Conservation (phyloP, 768 basidiomycete genomes). For the Lepiota brunneoincarnata region DNA sequence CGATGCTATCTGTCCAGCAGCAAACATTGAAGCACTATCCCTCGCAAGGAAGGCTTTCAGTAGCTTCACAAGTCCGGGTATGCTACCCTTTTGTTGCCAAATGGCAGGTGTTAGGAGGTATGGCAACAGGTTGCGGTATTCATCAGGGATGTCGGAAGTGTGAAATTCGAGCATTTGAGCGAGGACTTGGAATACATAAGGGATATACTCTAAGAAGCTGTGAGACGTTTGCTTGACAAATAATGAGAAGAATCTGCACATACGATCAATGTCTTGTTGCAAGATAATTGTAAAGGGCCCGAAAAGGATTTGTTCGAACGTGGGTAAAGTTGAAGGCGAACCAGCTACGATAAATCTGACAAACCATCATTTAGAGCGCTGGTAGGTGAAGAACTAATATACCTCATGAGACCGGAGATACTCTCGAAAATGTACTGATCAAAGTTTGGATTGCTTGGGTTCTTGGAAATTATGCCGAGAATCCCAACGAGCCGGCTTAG, state of each 20-base stretch:
- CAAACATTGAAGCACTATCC: constrained; percentile 66
- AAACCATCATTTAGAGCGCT: neutral
- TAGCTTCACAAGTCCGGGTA: constrained; percentile 89
- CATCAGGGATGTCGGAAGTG: constrained; percentile 54
- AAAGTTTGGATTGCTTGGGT: constrained; percentile 96
- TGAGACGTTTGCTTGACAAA: neutral
- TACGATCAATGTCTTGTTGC: constrained; percentile 91
- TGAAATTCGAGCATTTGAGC: constrained; percentile 94
- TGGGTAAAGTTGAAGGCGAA: constrained; percentile 59
- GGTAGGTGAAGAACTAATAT: constrained; percentile 8
- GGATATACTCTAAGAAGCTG: constrained; percentile 78
- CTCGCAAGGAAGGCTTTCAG: constrained; percentile 79
- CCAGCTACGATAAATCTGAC: constrained; percentile 78
- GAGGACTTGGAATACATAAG: constrained; percentile 95
- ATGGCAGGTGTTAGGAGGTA: constrained; percentile 81
- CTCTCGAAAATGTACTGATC: constrained; percentile 98
- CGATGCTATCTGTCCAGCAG: constrained; percentile 66
- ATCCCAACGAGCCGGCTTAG: constrained; percentile 78
- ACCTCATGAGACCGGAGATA: constrained; percentile 92
- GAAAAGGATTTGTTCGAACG: constrained; percentile 82
- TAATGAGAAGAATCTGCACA: constrained; percentile 19
- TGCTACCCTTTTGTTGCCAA: constrained; percentile 94
- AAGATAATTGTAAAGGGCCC: constrained; percentile 85
- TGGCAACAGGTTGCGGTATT: constrained; percentile 77
- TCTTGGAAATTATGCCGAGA: constrained; percentile 85